Percentiles rank a stretch among this genome's conserved stretches.
phyloP scores from a whole-genome alignment of 345 rosid species.

The Passiflora organensis region DNA sequence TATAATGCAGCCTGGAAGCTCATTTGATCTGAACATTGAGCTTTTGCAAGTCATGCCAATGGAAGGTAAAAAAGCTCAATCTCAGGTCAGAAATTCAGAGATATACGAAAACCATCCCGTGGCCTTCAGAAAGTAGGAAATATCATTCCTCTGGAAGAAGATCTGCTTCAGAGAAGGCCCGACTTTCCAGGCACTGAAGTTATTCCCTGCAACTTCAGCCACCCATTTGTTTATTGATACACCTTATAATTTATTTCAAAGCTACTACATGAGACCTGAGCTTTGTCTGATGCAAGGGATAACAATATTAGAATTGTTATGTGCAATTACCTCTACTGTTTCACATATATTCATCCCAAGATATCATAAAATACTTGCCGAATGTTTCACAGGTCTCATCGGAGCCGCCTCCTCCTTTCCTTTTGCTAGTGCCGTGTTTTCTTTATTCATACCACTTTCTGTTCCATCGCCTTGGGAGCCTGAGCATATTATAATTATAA shows the following conservation, averaged over 20 bases:
- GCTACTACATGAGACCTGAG: not conserved
- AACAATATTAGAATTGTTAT: no score
- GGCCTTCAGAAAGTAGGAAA: no score
- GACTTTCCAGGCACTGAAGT: not conserved
- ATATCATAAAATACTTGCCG: no score
- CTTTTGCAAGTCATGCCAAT: constrained; percentile 58
- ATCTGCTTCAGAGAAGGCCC: not conserved
- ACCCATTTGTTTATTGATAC: not conserved
- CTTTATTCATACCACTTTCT: not conserved
- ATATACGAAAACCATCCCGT: not conserved
- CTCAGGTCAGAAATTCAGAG: not conserved
- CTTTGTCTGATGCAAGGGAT: no score
- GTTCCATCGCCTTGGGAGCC: not conserved
- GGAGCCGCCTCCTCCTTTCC: no score
- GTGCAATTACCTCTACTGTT: not conserved
- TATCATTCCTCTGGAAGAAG: not conserved
- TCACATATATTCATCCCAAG: no score
- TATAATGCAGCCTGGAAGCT: constrained; percentile 65
- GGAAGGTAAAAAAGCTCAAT: constrained; percentile 19
- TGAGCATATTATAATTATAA: no score
- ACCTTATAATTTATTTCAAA: not conserved
- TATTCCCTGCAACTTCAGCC: not conserved
- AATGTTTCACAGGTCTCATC: no score
- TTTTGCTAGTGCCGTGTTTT: no score
- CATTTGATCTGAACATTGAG: constrained; percentile 78